These are phyloP conservation scores for Chytriomyces sp. DNA, from an alignment of 192 early-diverging fungal genomes.

Conservation along the genomic window DNA sequence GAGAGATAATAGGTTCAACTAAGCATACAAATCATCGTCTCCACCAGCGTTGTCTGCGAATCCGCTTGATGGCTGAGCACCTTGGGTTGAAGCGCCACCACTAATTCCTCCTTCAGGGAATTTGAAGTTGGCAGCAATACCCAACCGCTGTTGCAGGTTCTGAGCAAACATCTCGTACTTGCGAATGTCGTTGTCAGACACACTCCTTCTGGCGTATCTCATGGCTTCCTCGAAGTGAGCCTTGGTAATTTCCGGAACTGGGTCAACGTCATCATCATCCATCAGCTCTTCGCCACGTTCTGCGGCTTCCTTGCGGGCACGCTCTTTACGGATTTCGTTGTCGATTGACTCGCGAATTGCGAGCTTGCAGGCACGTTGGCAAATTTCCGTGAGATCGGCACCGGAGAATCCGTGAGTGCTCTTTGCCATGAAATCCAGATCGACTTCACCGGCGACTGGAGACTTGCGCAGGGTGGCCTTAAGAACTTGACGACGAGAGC, in stretches of 20 bases:
- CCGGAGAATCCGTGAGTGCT: constrained; percentile 94
- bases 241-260: constrained; percentile 88
- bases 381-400: constrained; percentile 98
- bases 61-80: background rate
- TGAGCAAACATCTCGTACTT: constrained; percentile 99
- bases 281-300: constrained; percentile 77
- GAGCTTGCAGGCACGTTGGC: constrained; percentile 95
- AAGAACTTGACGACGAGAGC: constrained; percentile 83
- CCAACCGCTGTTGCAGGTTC: constrained; percentile 94
- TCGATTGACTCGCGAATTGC: constrained; percentile 97
- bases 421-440: constrained; percentile 85
- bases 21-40: constrained; percentile 85
- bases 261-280: constrained; percentile 80
- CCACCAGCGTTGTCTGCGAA: constrained; percentile 60
- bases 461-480: constrained; percentile 92
- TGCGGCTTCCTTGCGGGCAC: constrained; percentile 70
- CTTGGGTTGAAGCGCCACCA: constrained; percentile 22
- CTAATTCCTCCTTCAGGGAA: constrained; percentile 74
- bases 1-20: constrained; percentile 34
- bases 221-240: constrained; percentile 99
- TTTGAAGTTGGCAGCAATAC: constrained; percentile 90
- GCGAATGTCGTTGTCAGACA: constrained; percentile 94
- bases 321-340: constrained; percentile 76
- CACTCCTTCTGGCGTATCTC: constrained; percentile 94
- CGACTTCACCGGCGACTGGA: constrained; percentile 79